phyloP scores from a whole-genome alignment of 1,139 yeast species.

The Magnusiomyces tetraspermus region DNA sequence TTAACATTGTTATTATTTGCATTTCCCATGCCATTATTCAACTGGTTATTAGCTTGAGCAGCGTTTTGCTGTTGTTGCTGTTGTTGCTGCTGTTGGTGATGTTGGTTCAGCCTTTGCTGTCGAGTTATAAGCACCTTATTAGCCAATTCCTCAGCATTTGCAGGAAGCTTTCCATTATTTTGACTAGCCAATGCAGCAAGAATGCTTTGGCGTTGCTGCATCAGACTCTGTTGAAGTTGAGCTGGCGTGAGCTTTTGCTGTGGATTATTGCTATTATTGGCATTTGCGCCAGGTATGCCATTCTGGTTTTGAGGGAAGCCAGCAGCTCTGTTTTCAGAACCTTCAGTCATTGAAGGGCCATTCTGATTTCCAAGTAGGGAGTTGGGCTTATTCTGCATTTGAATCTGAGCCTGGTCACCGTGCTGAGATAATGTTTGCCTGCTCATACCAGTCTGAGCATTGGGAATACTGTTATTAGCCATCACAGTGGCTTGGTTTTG shows the following conservation, averaged over 20 bases:
- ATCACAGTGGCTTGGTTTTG: neutral
- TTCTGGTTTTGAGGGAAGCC: neutral
- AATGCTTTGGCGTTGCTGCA: neutral
- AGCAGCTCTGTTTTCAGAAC: neutral
- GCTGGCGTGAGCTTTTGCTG: neutral
- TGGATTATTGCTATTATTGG: neutral
- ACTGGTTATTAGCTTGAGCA: slow-evolving; percentile 8
- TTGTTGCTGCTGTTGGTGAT: slow-evolving; percentile 6
- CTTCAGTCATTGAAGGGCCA: neutral
- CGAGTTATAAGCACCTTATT: neutral
- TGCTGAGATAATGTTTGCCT: neutral
- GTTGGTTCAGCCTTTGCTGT: slow-evolving; percentile 11
- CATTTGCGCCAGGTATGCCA: neutral
- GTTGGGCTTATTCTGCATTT: neutral
- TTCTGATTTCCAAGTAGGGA: neutral
- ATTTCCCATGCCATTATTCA: slow-evolving; percentile 4
- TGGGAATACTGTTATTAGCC: neutral
- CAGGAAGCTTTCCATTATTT: neutral
- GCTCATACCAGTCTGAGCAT: neutral
- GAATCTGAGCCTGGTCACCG: neutral
- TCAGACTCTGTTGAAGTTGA: neutral
- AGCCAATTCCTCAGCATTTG: neutral
- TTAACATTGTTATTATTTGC: neutral
- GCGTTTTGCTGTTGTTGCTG: slow-evolving; percentile 4
- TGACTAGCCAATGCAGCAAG: neutral